Conservation (phyloP, 305 asterid species). For the Stenogyne calaminthoides region DNA sequence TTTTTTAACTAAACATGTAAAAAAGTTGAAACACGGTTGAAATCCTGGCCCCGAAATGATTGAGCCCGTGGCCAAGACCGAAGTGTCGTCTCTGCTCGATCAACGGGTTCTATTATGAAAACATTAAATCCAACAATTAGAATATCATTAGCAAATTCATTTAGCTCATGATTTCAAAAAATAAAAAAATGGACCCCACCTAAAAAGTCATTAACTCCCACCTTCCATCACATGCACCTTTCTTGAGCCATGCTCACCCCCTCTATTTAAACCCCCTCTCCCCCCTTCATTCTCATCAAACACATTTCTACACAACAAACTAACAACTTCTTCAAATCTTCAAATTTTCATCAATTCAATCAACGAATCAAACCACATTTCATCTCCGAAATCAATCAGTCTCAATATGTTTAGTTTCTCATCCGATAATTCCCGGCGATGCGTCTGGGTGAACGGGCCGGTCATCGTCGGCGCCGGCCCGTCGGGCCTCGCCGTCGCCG, state of each 20-base stretch:
- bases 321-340: neutral
- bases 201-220: conserved; percentile 31
- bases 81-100: too few species aligned
- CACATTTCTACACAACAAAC: neutral
- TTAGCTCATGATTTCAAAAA: conserved; percentile 33
- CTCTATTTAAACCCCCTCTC: conserved; percentile 39
- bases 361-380: neutral
- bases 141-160: conserved; percentile 8
- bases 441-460: conserved; percentile 69
- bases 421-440: conserved; percentile 34
- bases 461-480: conserved; percentile 69
- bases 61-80: too few species aligned
- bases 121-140: conserved; percentile 22
- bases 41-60: too few species aligned
- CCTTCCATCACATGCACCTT: conserved; percentile 36
- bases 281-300: conserved; percentile 12
- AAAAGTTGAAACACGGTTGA: too few species aligned
- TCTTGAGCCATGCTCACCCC: conserved; percentile 21
- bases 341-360: neutral
- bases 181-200: conserved; percentile 15
- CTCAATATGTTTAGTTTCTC: conserved; percentile 45
- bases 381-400: too few species aligned
- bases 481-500: conserved; percentile 68
- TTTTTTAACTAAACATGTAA: too few species aligned
- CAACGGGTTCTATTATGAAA: too few species aligned